Base-by-base conservation (phyloP, 805 yeast species). In the Barnettozyma sp. region DNA sequence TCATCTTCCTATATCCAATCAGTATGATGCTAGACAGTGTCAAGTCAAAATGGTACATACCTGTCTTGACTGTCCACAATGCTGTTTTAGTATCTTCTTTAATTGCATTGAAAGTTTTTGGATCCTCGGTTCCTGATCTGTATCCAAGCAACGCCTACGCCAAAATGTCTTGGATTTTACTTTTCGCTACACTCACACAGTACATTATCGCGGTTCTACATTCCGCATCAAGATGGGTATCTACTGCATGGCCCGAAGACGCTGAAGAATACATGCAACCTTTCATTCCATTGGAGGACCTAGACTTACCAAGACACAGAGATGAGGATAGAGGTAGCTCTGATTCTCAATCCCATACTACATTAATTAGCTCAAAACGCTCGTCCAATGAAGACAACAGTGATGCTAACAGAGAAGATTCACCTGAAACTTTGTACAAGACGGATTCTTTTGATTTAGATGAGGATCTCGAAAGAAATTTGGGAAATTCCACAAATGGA, bases 101-200 rank as follows among this genome's bases (percentile, higher is more conserved):
- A 36, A 42, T 76, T 12, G 58, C 70, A 14, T 72, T 78, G 48
- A 68, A 73, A 34, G 59, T 78, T 8, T 85, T 78, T 51, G 70
- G 74, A 26, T 55, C 63, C 5, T 63, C 79, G 13, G 78, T 77
- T 17, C 81, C 83, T 1, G 66, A 70, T 37, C 62, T 85, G 48
- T 90, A 85, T 55, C 95, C 95, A 1, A 66, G 70, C 26, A 84
- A 84, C 53, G 79, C 82, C 1, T 87, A 87, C 58, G 60, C 73
- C 11, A 71, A 68, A 49, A 76, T 83, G 75, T 70, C 82, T 17
- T 62, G 71, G 52, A 70, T 82, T 9, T 58, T 86, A 40, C 58
- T 80, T 9, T 53, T 78, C 33, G 56, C 76, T 9, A 57, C 77
- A 2, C 39, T 69, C 2, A 58, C 64, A 3, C 95, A 84, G 45